Conservation (phyloP, 2,329 filamentous ascomycete genomes). For the Colletotrichum siamense region DNA sequence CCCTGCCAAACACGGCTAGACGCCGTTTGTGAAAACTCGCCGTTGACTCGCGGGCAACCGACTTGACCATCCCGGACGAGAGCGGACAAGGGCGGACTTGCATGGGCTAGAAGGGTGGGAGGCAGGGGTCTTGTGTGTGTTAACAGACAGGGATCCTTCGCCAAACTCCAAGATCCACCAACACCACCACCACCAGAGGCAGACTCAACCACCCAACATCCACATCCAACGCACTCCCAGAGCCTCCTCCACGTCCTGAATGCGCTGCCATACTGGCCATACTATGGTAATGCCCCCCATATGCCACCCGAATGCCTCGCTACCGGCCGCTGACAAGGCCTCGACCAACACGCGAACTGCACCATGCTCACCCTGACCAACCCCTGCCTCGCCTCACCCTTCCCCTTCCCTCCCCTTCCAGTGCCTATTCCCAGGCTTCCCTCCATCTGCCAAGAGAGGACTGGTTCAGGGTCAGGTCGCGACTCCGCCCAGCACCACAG, state of each 20-base stretch:
- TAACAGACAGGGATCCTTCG: background rate
- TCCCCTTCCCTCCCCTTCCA: background rate
- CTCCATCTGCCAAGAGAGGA: constrained; percentile 7
- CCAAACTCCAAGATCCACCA: constrained; percentile 6
- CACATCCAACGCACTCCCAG: background rate
- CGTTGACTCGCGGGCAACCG: constrained; percentile 1
- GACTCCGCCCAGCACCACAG: constrained; percentile 18
- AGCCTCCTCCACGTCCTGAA: background rate
- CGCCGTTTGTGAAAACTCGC: constrained; percentile 1
- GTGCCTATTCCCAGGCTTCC: background rate
- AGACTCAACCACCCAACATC: background rate
- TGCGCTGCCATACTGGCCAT: background rate
- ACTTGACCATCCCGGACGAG: background rate
- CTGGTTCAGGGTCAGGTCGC: constrained; percentile 13
- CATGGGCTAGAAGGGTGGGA: background rate
- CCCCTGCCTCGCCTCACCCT: background rate
- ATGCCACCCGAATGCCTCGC: background rate
- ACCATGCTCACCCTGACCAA: background rate
- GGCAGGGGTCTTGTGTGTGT: background rate
- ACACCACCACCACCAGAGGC: background rate
- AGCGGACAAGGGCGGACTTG: background rate
- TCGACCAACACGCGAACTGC: constrained; percentile 10
- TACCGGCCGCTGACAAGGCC: constrained; percentile 1
- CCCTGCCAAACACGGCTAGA: constrained; percentile 18
- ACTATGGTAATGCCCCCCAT: background rate